Percentiles rank a stretch among this genome's conserved stretches.
Evolutionary conservation across 1,284 basidiomycete genomes (phyloP).

Genomic region (Exobasidium rhododendri): DNA sequence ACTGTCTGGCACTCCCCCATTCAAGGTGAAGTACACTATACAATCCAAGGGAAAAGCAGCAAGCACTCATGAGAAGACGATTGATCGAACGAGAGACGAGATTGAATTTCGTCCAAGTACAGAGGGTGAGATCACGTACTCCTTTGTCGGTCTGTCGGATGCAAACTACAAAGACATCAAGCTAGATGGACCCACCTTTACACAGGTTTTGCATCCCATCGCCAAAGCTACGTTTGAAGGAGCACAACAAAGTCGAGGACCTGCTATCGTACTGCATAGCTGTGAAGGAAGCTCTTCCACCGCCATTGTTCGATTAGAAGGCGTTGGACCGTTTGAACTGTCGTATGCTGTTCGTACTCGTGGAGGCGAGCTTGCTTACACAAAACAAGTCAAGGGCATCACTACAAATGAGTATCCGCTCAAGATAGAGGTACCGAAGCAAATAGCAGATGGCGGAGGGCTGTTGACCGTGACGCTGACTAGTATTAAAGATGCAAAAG

Average conservation of each 20-base stretch:
- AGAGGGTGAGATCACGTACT: slow-evolving; percentile 85
- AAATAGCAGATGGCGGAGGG: slow-evolving; percentile 69
- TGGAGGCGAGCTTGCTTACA: neutral
- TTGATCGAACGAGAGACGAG: slow-evolving; percentile 73
- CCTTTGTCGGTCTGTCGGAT: slow-evolving; percentile 76
- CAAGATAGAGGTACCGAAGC: slow-evolving; percentile 51
- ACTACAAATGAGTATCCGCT: slow-evolving; percentile 40
- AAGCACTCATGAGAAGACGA: slow-evolving; percentile 60
- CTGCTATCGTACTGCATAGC: slow-evolving; percentile 42
- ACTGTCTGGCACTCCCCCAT: slow-evolving; percentile 84
- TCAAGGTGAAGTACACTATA: slow-evolving; percentile 75
- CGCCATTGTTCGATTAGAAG: slow-evolving; percentile 44
- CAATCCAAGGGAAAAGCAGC: slow-evolving; percentile 60
- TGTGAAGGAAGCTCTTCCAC: slow-evolving; percentile 45
- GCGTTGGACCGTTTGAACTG: slow-evolving; percentile 49
- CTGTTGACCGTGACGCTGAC: slow-evolving; percentile 76
- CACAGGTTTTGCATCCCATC: slow-evolving; percentile 48
- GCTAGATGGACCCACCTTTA: slow-evolving; percentile 48
- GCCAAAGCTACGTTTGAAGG: slow-evolving; percentile 44
- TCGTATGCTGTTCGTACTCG: slow-evolving; percentile 38
- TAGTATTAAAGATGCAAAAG: slow-evolving; percentile 81
- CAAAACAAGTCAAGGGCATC: slow-evolving; percentile 40
- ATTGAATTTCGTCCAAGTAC: slow-evolving; percentile 80
- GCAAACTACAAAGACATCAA: slow-evolving; percentile 70
- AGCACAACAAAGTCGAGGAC: slow-evolving; percentile 19